A percentile compares a stretch with the other conserved stretches of the same genome.
Conservation (phyloP, 352 stramenopile genomes). For the Pythium volutum region DNA sequence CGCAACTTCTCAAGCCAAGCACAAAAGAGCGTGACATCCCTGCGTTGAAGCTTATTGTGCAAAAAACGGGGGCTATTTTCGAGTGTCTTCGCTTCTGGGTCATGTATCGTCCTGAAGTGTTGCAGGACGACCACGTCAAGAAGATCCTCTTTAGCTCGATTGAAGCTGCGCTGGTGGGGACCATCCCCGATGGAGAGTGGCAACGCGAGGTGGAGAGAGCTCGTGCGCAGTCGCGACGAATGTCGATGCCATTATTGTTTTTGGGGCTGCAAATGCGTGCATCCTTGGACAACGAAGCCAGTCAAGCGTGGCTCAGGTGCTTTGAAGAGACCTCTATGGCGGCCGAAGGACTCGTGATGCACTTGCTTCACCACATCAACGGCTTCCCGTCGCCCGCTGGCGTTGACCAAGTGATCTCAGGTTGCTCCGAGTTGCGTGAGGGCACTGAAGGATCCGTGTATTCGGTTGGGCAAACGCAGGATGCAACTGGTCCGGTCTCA, state of each 20-base stretch:
- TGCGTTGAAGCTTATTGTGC: conserved; percentile 67
- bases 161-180: conserved; percentile 80
- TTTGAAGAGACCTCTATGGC: conserved; percentile 85
- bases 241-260: conserved; percentile 84
- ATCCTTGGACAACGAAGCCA: conserved; percentile 70
- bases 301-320: conserved; percentile 67
- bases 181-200: conserved; percentile 76
- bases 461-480: conserved; percentile 10
- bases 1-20: neutral
- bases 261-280: conserved; percentile 82
- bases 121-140: conserved; percentile 78
- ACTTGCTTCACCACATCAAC: conserved; percentile 85
- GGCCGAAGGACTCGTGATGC: conserved; percentile 79
- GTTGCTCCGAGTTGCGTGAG: conserved; percentile 68
- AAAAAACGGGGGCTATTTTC: conserved; percentile 85
- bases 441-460: conserved; percentile 24
- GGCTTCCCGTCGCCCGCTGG: conserved; percentile 79
- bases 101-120: conserved; percentile 67
- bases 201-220: conserved; percentile 74
- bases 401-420: conserved; percentile 82
- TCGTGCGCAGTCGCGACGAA: conserved; percentile 52
- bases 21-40: conserved; percentile 62
- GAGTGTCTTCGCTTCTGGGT: conserved; percentile 85
- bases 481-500: conserved; percentile 30
- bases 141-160: conserved; percentile 85